phyloP scores from a whole-genome alignment of 2,329 filamentous ascomycete genomes.

The Neurospora crassa region DNA sequence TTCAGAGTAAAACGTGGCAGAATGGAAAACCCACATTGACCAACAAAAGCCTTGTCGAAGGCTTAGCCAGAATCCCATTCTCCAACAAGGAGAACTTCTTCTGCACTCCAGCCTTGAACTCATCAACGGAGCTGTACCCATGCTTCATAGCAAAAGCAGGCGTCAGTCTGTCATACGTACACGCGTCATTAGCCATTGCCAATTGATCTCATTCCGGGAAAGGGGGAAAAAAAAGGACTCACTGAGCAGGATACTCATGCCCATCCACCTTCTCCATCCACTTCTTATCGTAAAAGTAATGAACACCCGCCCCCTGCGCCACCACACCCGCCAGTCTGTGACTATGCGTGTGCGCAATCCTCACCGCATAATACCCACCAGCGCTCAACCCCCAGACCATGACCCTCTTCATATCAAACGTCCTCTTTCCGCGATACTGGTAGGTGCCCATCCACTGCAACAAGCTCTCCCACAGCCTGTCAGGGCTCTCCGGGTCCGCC shows the following conservation, averaged over 20 bases:
- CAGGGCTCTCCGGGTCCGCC: slow-evolving; percentile 46
- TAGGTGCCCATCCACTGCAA: no score
- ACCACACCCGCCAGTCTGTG: slow-evolving; percentile 42
- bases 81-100: slow-evolving; percentile 54
- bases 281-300: slow-evolving; percentile 48
- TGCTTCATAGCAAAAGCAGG: slow-evolving; percentile 52
- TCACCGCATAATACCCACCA: slow-evolving; percentile 59
- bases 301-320: slow-evolving; percentile 53
- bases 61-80: slow-evolving; percentile 44
- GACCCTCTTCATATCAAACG: slow-evolving; percentile 47
- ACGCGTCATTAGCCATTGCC: background rate
- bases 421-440: slow-evolving; percentile 12
- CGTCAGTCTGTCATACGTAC: slow-evolving; percentile 28
- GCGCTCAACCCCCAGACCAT: slow-evolving; percentile 56
- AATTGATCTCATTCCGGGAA: no score
- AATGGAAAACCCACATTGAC: slow-evolving; percentile 40
- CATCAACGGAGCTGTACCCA: slow-evolving; percentile 46
- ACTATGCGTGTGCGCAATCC: slow-evolving; percentile 58
- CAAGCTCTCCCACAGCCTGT: slow-evolving; percentile 49
- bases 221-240: slow-evolving; percentile 14
- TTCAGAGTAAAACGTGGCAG: background rate
- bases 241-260: slow-evolving; percentile 57
- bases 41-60: slow-evolving; percentile 47
- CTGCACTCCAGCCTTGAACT: slow-evolving; percentile 44
- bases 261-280: slow-evolving; percentile 55